phyloP scores from a whole-genome alignment of 179 eudicot genomes.

The Carnegiea gigantea region DNA sequence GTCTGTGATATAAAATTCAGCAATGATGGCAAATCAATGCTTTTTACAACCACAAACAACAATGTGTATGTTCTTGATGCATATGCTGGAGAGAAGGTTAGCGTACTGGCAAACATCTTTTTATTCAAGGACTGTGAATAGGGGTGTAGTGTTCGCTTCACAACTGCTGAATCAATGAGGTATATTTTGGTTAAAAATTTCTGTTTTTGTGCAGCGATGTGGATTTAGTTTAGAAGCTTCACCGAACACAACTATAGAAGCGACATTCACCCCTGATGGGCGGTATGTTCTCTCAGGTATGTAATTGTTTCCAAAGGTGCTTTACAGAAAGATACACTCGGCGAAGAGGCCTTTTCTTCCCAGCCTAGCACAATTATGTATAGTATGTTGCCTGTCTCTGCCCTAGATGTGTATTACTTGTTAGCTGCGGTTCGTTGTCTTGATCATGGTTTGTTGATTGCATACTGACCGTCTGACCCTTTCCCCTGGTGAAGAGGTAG shows the following conservation, averaged over 20 bases:
- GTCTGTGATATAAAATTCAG: slow-evolving; percentile 97
- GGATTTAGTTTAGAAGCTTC: slow-evolving; percentile 83
- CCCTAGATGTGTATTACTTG: too few relatives aligned
- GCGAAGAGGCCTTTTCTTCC: background rate
- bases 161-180: background rate
- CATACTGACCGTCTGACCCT: background rate
- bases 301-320: slow-evolving; percentile 19
- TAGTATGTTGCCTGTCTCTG: too few relatives aligned
- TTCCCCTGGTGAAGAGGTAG: background rate
- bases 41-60: slow-evolving; percentile 84
- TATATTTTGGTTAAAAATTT: slow-evolving; percentile 7
- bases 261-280: slow-evolving; percentile 93
- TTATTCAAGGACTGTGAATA: background rate
- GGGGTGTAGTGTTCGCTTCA: background rate
- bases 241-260: slow-evolving; percentile 67
- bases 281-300: slow-evolving; percentile 88
- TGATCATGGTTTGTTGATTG: background rate
- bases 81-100: slow-evolving; percentile 92
- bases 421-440: too few relatives aligned
- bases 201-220: slow-evolving; percentile 64
- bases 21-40: slow-evolving; percentile 97
- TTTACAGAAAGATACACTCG: background rate
- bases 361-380: too few relatives aligned
- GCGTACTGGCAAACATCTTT: slow-evolving; percentile 10
- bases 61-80: slow-evolving; percentile 85